Conservation (phyloP, 148 eudicot genomes). For the Polygonum maritimum region DNA sequence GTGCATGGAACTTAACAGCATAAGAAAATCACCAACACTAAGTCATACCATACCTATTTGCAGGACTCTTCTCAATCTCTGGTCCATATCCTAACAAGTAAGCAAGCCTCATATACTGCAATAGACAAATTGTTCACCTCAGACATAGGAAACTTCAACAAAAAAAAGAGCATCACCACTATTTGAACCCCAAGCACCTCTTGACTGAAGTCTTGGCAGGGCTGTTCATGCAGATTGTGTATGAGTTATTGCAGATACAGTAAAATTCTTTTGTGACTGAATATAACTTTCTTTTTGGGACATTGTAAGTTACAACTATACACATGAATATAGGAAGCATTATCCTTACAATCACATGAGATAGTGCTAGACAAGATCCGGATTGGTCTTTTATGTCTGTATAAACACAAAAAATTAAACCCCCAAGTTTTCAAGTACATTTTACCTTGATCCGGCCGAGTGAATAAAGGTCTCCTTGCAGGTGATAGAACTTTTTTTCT, state of each 20-base stretch:
- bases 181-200: neutral
- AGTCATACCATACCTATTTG: constrained; percentile 58
- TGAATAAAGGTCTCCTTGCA: constrained; percentile 83
- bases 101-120: constrained; percentile 97
- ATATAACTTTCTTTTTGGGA: neutral
- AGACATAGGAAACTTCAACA: constrained; percentile 13
- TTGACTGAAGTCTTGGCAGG: neutral
- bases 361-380: neutral
- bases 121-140: constrained; percentile 15
- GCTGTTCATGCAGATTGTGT: neutral
- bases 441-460: constrained; percentile 80
- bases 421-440: neutral
- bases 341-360: neutral
- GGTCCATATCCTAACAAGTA: constrained; percentile 87
- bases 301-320: neutral
- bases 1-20: neutral
- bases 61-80: constrained; percentile 82
- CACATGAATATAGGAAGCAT: neutral
- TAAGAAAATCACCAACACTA: neutral
- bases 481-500: constrained; percentile 86
- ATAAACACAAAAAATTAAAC: too few relatives aligned
- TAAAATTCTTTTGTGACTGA: neutral
- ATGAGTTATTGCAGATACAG: neutral
- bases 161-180: constrained; percentile 2
- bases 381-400: too few relatives aligned